Base-by-base conservation (phyloP, 306 rosid species). In the Cercis canadensis region DNA sequence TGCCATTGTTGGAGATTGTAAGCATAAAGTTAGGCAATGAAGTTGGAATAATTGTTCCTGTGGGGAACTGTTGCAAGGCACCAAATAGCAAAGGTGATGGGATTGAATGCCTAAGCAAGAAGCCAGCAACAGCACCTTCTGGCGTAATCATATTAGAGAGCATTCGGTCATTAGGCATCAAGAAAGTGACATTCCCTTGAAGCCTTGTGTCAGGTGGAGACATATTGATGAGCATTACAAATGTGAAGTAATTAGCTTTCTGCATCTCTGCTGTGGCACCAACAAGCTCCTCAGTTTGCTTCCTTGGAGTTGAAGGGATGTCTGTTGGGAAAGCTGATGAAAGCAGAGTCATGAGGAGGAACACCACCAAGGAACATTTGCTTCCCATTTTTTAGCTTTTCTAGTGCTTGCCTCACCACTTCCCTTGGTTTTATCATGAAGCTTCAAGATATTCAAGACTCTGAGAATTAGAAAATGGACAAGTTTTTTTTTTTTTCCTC, bases 161-260 rank as follows among this genome's bases (percentile, higher is more conserved):
- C 75, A 62, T 75, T 12, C 87, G 66, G 67, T 89, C 92, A 39
- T 84, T 86, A 2, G 96, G 96, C 92, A 89, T 89, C 79, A 89
- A 76, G 87, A 86, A 86, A 16, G 96, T 89, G 18, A 86, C 57
- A 6, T 89, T 86, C 2, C 58, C 80, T 10, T 65, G 58, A 5
- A 86, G 64, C 32, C 73, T 79, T 52, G 63, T 3, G 65, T 83
- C 81, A 0, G 60, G 53, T 15, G 81, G 82, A 46, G 88, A 76
- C 88, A 89, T 89, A 19, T 84, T 86, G 74, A 89, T 63, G 18
- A 86, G 79, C 79, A 65, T 86, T 31, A 82, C 86, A 69, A 84
- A 86, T 5, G 92, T 80, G 76, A 89, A 89, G 81, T 89, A 86
- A 62, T 82, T 89, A 11, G 96, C 92, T 65, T 12, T 82, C 55